Evolutionary conservation across 495 filamentous ascomycete species (phyloP).

Genomic region (Penicillium soppii): DNA sequence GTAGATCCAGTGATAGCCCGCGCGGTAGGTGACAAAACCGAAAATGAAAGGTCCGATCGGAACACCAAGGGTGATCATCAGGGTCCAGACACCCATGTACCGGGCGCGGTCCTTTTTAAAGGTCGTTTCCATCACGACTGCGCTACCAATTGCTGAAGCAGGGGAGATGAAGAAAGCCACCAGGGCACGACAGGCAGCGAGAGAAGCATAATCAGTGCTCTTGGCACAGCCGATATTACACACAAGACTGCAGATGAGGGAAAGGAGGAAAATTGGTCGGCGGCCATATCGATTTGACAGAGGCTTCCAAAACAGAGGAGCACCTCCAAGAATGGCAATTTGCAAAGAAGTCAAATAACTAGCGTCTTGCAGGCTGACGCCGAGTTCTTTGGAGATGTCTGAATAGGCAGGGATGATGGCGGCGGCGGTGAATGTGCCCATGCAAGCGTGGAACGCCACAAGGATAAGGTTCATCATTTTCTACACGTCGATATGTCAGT

Average conservation of each 20-base stretch:
- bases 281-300: slow-evolving; percentile 56
- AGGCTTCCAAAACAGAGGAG: slow-evolving; percentile 55
- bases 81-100: slow-evolving; percentile 56
- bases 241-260: slow-evolving; percentile 41
- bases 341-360: slow-evolving; percentile 53
- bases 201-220: slow-evolving; percentile 36
- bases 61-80: slow-evolving; percentile 50
- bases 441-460: slow-evolving; percentile 55
- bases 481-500: slow-evolving; percentile 28
- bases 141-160: slow-evolving; percentile 53
- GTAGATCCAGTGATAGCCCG: slow-evolving; percentile 45
- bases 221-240: slow-evolving; percentile 49
- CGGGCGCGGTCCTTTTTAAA: slow-evolving; percentile 48
- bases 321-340: slow-evolving; percentile 48
- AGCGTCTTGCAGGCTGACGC: slow-evolving; percentile 36
- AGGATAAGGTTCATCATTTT: slow-evolving; percentile 54
- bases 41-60: slow-evolving; percentile 47
- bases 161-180: slow-evolving; percentile 53
- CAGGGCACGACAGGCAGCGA: slow-evolving; percentile 47
- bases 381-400: slow-evolving; percentile 41
- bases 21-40: slow-evolving; percentile 44
- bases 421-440: slow-evolving; percentile 56
- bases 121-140: slow-evolving; percentile 51
- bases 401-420: slow-evolving; percentile 53
- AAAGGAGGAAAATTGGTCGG: slow-evolving; percentile 53